Base-by-base conservation (phyloP, 2,329 filamentous ascomycete species). In the Stenocarpella maydis region DNA sequence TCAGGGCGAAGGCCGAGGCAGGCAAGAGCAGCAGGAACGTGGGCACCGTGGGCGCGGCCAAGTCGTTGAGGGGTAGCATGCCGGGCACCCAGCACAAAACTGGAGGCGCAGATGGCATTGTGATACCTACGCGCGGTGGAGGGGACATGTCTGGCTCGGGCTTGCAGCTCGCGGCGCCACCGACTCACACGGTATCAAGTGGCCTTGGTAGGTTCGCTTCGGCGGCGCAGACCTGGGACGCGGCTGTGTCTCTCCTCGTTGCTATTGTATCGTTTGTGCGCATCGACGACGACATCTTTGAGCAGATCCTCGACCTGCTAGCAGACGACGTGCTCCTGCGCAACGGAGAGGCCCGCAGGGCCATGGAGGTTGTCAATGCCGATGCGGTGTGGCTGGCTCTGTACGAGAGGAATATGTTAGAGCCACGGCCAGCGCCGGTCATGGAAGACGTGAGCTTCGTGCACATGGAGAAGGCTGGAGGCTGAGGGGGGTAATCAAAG, bases 361-460 rank as follows among this genome's bases (percentile, higher is more conserved):
- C 87, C 14, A 78, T 96, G 54, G 88, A 92, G 73, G 80, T 77
- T 3, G 81, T 91, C 65, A 94, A 95, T 77, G 82, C 85, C 1
- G 93, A 96, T 81, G 91, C 91, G 1, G 90, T 96, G 4, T 97
- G 93, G 93, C 79, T 95, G 72, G 82, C 83, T 49, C 79, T 87
- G 75, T 86, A 87, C 68, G 80, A 86, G 74, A 78, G 78, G 66
- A 84, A 85, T 12, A 72, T 79, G 70, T 74, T 82, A 43, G 74
- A 81, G 65, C 75, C 74, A 71, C 73, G 77, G 68, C 76, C 78
- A 49, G 78, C 76, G 14, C 85, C 85, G 10, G 73, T 77, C 26
- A 74, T 86, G 73, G 80, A 85, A 6, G 84, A 83, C 0, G 75
- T 80, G 50, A 74, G 72, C 5, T 86, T 86, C 75, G 71, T 68